Conservation (phyloP, 75 land plant species). For the Cunninghamia lanceolata region DNA sequence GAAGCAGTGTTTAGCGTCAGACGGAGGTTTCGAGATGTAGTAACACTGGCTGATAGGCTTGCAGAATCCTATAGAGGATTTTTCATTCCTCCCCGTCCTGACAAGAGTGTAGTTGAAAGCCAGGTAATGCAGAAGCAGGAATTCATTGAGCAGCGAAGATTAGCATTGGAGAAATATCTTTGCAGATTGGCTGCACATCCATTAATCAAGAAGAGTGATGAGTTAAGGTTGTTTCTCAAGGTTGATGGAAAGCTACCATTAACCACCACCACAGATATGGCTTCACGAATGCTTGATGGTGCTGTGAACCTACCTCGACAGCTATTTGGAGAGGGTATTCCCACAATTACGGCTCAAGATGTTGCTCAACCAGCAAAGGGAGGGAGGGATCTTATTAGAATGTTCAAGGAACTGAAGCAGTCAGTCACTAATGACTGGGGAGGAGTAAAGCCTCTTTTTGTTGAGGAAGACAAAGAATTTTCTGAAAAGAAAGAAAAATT, state of each 20-base stretch:
- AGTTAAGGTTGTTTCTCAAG: slow-evolving; percentile 65
- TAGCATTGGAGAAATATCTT: slow-evolving; percentile 71
- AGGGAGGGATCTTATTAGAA: slow-evolving; percentile 72
- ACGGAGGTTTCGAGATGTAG: slow-evolving; percentile 83
- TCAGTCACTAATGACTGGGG: slow-evolving; percentile 93
- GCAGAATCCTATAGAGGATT: slow-evolving; percentile 83
- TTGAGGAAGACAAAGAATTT: slow-evolving; percentile 90
- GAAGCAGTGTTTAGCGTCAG: slow-evolving; percentile 56
- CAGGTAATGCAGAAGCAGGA: slow-evolving; percentile 91
- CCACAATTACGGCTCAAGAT: slow-evolving; percentile 40
- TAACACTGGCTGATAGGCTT: slow-evolving; percentile 75
- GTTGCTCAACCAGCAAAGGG: slow-evolving; percentile 79
- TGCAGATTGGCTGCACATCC: slow-evolving; percentile 69
- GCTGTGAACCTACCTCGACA: slow-evolving; percentile 73
- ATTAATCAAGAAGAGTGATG: slow-evolving; percentile 65
- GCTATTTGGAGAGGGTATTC: slow-evolving; percentile 55
- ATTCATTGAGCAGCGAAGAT: slow-evolving; percentile 80
- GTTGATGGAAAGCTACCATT: slow-evolving; percentile 69
- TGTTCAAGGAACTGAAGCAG: slow-evolving; percentile 91
- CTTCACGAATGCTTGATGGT: slow-evolving; percentile 89
- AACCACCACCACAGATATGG: slow-evolving; percentile 67
- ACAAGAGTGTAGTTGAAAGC: slow-evolving; percentile 83
- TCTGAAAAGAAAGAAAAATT: slow-evolving; percentile 83
- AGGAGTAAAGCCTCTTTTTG: slow-evolving; percentile 49
- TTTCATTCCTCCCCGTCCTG: slow-evolving; percentile 82